Evolutionary conservation across 257 asterid species (phyloP), one percentile per base, ranked within the genome.

Genomic region (Ophiorrhiza pumila): DNA sequence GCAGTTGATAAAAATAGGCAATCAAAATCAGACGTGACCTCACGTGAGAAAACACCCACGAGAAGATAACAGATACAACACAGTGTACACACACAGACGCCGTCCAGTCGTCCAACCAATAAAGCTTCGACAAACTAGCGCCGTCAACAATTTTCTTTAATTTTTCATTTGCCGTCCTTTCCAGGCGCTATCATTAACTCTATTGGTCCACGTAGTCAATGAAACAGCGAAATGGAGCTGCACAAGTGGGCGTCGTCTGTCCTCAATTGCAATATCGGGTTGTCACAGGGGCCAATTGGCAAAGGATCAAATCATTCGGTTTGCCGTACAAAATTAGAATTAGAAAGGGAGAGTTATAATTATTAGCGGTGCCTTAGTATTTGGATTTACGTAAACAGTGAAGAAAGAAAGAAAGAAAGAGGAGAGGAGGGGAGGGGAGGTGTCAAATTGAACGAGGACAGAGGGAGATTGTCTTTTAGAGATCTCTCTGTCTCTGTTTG

Each of bases 401-500:
- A 17, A 60, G 47, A 14, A 64, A 23, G 23, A 20, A 50, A 31
- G 20, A 62, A 27, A 9, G 45, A 25, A 59, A 20, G 42, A 31
- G 41, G 17, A 27, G 65, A 6, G 35, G 42, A 42, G 29, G 29
- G 37, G 49, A 13, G 37, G 45, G 23, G 0, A 5, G 49, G 35
- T 56, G 13, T 53, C 27, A 66, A 66, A 22, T 65, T 45, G 56
- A 66, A 15, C 7, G 20, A 35, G 49, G 77, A 42, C 69, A 68
- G 68, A 68, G 52, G 60, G 61, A 57, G 69, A 22, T 71, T 57
- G 46, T 29, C 42, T 42, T 32, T 20, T 49, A 23, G 63, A 79
- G 72, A 75, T 79, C 80, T 75, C 77, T 71, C 74, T 71, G 56
- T 80, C 80, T 64, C 69, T 71, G 52, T 32, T 34, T 29, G 25